Conservation (phyloP, 2,329 filamentous ascomycete genomes). For the Alternaria metachromatica region DNA sequence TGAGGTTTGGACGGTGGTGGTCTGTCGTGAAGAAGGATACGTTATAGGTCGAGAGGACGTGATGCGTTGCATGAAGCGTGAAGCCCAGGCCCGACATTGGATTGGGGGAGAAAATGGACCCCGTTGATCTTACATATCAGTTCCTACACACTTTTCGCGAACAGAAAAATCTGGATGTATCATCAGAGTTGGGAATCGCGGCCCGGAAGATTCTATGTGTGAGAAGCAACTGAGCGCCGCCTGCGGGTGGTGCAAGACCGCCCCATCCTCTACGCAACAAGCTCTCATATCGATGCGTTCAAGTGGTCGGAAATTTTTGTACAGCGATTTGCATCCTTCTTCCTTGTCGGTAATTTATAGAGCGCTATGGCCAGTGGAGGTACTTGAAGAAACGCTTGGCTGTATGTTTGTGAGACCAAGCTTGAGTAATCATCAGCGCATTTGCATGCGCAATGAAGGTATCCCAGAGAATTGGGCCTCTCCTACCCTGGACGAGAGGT, state of each 20-base stretch:
- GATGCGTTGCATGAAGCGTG: not conserved
- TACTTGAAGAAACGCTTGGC: not conserved
- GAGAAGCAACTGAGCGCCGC: not conserved
- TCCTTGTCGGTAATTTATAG: not conserved
- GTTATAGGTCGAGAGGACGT: not conserved
- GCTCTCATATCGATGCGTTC: not conserved
- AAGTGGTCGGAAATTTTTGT: not conserved
- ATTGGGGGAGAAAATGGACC: not conserved
- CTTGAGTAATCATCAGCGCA: not conserved
- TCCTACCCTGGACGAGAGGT: not conserved
- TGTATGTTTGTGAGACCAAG: not conserved
- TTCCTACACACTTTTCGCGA: not conserved
- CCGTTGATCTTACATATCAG: not conserved
- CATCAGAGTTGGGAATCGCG: not conserved
- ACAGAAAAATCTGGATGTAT: not conserved
- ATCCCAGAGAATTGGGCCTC: not conserved
- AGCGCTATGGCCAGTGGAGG: not conserved
- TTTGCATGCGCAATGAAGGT: not conserved
- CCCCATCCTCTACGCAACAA: not conserved
- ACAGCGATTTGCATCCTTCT: not conserved
- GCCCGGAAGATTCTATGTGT: not conserved
- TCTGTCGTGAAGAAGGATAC: conserved; percentile 9
- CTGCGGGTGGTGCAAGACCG: not conserved
- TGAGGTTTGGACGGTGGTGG: conserved; percentile 32
- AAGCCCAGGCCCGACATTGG: not conserved